Evolutionary conservation across 169 alveolate species (phyloP), one percentile per base, ranked within the genome.

Genomic region (Cryptosporidium canis): DNA sequence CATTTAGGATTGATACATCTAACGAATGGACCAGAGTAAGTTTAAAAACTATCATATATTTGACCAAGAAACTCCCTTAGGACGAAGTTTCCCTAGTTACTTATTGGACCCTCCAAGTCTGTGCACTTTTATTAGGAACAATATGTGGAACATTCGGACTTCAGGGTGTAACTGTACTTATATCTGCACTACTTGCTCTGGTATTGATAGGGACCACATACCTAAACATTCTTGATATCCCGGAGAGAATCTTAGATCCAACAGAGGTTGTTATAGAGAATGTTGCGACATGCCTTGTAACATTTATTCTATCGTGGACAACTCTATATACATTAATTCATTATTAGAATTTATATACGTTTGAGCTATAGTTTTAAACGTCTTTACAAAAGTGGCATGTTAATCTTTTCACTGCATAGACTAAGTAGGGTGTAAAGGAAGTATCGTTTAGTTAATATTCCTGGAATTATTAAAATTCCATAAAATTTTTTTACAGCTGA

Each of bases 201-300:
- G 55, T 77, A 56, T 77, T 77, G n/a, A 77, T 77, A 41, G 87
- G 87, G 11, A 55, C 39, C 44, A 39, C 44, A 5, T 77, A 77
- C 39, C 53, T 77, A 1, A 77, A 77, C 41, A 39, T 27, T n/a
- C 37, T 77, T 3, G 72, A 77, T 58, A 39, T 77, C 12, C 87
- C 87, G 5, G 87, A 77, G 29, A 77, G 87, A 61, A 55, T 77
- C n/a, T 48, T 77, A 27, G 87, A 77, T n/a, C 87, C 87, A 7
- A 77, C 77, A 21, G 87, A 77, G 58, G 45, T 77, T 11, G 65
- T 77, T n/a, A 43, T 77, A 35, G 87, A 77, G 58, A 77, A 77
- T 58, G 55, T 63, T 14, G 71, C 72, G 18, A 58, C 87, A 39
- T 77, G 77, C 11, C 24, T 77, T 3, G 87, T 77, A 16, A 77